Conservation (phyloP, 2,329 filamentous ascomycete genomes). For the Ampelomyces quisqualis region DNA sequence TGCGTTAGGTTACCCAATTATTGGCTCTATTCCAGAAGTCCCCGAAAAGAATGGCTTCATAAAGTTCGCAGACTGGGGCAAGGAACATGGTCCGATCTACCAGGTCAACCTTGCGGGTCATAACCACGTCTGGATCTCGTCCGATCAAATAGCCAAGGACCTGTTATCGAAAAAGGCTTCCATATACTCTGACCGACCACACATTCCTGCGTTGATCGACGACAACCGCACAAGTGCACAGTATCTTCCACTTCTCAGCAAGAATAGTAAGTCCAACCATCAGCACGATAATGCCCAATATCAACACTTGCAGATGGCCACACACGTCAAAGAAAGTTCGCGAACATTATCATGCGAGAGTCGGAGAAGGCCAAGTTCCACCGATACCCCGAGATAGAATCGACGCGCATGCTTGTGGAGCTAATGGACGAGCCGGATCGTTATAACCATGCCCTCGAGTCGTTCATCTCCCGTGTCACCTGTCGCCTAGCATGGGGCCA, state of each 20-base stretch:
- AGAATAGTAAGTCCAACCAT: conserved; percentile 39
- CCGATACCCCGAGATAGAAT: conserved; percentile 49
- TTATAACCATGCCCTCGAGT: conserved; percentile 50
- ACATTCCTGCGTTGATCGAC: conserved; percentile 47
- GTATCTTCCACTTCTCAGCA: conserved; percentile 49
- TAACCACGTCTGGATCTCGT: conserved; percentile 51
- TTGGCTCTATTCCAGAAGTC: conserved; percentile 48
- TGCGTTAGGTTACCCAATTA: conserved; percentile 45
- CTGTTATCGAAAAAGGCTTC: conserved; percentile 48
- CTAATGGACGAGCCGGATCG: conserved; percentile 46
- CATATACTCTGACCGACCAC: conserved; percentile 51
- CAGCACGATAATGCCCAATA: not conserved
- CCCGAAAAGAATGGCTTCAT: conserved; percentile 48
- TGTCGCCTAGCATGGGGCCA: conserved; percentile 51
- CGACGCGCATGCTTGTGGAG: conserved; percentile 49
- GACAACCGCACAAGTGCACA: conserved; percentile 50
- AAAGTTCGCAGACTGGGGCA: conserved; percentile 51
- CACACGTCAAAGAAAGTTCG: conserved; percentile 49
- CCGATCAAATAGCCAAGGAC: conserved; percentile 47
- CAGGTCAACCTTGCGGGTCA: conserved; percentile 48
- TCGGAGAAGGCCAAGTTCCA: conserved; percentile 46
- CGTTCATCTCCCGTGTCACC: conserved; percentile 51
- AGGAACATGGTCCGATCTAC: conserved; percentile 50
- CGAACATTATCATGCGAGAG: conserved; percentile 49
- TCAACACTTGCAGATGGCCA: conserved; percentile 41